Conservation (phyloP, 1,284 basidiomycete species). For the Trametes pubescens region DNA sequence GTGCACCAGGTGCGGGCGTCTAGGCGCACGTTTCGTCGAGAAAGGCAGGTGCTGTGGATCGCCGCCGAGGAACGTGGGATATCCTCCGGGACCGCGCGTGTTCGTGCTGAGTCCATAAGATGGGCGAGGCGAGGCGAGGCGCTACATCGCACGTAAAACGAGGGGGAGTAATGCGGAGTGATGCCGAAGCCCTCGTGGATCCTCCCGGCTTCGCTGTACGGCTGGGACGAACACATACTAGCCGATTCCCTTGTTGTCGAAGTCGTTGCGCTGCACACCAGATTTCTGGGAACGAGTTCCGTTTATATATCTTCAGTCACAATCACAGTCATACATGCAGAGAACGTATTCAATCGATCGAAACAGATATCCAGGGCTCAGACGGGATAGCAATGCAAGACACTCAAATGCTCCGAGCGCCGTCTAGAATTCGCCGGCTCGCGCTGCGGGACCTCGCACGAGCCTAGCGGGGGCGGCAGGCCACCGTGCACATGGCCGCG, state of each 20-base stretch:
- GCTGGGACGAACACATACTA: no score
- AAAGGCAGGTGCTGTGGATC: conserved; percentile 5
- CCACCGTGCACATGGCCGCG: conserved; percentile 4
- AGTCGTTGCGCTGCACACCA: not conserved
- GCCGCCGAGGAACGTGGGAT: not conserved
- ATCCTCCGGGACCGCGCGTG: not conserved
- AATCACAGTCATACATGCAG: not conserved
- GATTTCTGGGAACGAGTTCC: not conserved
- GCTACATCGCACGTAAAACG: no score
- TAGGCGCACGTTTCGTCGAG: not conserved
- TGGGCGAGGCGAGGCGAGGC: no score
- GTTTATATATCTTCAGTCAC: not conserved
- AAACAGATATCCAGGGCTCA: conserved; percentile 3
- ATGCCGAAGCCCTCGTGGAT: no score
- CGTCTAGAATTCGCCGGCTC: not conserved
- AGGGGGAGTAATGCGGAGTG: no score
- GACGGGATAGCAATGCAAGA: not conserved
- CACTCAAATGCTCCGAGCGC: not conserved
- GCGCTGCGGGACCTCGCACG: not conserved
- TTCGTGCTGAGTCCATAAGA: not conserved
- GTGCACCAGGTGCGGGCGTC: not conserved
- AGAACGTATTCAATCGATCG: not conserved
- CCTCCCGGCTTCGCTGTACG: no score
- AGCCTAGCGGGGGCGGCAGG: not conserved
- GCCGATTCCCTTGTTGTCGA: no score